Conservation (phyloP, 2,329 filamentous ascomycete species). For the Atkinsonella hypoxylon region DNA sequence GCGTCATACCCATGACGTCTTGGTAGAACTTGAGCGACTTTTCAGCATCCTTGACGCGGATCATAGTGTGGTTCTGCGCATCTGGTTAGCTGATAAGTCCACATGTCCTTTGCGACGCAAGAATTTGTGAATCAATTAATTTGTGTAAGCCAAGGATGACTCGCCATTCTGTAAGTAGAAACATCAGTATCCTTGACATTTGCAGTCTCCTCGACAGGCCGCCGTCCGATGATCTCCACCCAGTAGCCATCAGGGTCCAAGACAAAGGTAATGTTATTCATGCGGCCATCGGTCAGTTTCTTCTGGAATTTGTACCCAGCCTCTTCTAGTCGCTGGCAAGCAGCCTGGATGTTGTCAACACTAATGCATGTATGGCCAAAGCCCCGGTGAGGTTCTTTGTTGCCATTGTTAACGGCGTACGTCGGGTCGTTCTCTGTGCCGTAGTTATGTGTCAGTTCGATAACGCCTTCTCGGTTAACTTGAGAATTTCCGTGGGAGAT, state of each 20-base stretch:
- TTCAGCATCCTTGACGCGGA: constrained; percentile 75
- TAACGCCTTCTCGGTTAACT: constrained; percentile 77
- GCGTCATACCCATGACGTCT: constrained; percentile 78
- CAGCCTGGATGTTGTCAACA: constrained; percentile 76
- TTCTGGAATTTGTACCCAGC: constrained; percentile 93
- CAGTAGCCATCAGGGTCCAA: constrained; percentile 82
- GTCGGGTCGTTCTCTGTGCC: constrained; percentile 77
- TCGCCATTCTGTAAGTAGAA: constrained; percentile 59
- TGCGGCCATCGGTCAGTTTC: constrained; percentile 78
- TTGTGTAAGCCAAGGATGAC: constrained; percentile 3
- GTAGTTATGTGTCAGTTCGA: constrained; percentile 78
- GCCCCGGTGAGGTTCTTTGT: constrained; percentile 72
- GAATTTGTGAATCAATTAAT: background rate
- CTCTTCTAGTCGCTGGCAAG: constrained; percentile 79
- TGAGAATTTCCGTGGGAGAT: constrained; percentile 57
- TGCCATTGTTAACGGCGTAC: constrained; percentile 79
- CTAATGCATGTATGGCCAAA: constrained; percentile 81
- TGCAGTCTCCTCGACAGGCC: constrained; percentile 59
- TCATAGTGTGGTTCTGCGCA: constrained; percentile 77
- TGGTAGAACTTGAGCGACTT: constrained; percentile 70
- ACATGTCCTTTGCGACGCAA: background rate
- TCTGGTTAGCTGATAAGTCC: background rate
- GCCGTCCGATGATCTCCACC: constrained; percentile 72
- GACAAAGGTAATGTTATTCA: constrained; percentile 80
- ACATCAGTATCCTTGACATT: constrained; percentile 60